Evolutionary conservation across 2,329 filamentous ascomycete species (phyloP), one percentile per base, ranked within the genome.

Genomic region (Penicillium sp.): DNA sequence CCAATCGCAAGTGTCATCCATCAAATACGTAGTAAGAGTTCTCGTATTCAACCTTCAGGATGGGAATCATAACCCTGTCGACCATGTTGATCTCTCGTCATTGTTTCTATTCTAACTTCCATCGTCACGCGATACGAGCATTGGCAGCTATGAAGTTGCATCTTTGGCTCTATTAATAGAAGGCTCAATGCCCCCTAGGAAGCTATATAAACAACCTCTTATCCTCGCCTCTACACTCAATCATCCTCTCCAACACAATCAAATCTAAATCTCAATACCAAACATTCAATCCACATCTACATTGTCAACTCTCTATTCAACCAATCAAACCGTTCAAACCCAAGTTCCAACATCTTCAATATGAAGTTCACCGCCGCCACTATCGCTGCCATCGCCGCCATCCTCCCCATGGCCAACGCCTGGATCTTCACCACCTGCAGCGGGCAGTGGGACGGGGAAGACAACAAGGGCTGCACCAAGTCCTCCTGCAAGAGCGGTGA

Each of bases 351-450:
- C 19, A 23, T 23, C 23, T 23, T 23, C 27, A 57, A 47, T 13
- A 53, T 50, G 57, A 59, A 59, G 57, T 56, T 59, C 45, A 41
- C 57, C 19, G 34, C 57, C n/a, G 38, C 43, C 45, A 46, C 44
- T 11, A 40, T 59, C 40, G 53, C 53, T 27, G 39, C 53, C 36
- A 34, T 59, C 33, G 13, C 46, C 16, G 41, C 57, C 27, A 36
- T 57, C 5, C 53, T 57, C 4, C 57, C 57, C 13, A 47, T 59
- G 57, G 38, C 53, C 49, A 59, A 59, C 23, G 57, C 57, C 38
- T 59, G 57, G 57, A 59, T 59, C 49, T 59, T 59, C 49, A 27
- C 53, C 31, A 59, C 39, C 19, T 44, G 47, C 41, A 46, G 21
- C 34, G 49, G 49, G 15, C 57, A 59, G 48, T 59, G 57, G 57